Evolutionary conservation across 495 filamentous ascomycete species (phyloP), one percentile per base, ranked within the genome.

Genomic region (Penicillium lagena): DNA sequence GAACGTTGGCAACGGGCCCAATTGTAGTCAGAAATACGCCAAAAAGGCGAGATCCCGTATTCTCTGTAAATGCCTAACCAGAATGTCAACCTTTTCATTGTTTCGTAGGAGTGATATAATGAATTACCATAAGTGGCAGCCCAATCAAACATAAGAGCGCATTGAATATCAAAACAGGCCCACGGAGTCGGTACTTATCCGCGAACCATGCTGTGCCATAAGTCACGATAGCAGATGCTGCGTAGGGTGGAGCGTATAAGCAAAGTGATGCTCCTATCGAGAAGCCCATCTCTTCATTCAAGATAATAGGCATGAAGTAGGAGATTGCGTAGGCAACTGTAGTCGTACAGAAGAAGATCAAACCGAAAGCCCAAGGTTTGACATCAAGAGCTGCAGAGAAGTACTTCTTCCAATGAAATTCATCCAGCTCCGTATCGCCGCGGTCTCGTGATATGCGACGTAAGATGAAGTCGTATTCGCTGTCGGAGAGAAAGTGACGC

Each of bases 21-120:
- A 75, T 74, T 7, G 73, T 77, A 44, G 67, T 66, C n/a, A 82
- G 58, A 66, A 82, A 83, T 17, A 76, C 71, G 29, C 79, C 79
- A 40, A 82, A 74, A 56, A 81, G 78, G 30, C 75, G 71, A 15
- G 69, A 67, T 15, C 54, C 67, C 12, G 62, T 52, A 49, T 60
- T 65, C 6, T 51, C 32, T 14, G 61, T 54, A 57, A 76, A 82
- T 1, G 63, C 71, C 52, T 55, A 75, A 12, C 17, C 17, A 12
- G 9, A 11, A 12, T 30, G 10, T 22, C 22, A 22, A 4, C 22
- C 22, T 4, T 22, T 6, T 22, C 22, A 22, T 22, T 22, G 22
- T 22, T 22, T 22, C 4, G 2, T 22, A 3, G 22, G 22, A 22
- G 6, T 22, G 22, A 22, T 4, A 10, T 28, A 27, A 17, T 11